Evolutionary conservation across 441 rosid species (phyloP), one percentile per base, ranked within the genome.

Genomic region (Euphorbia corollata): DNA sequence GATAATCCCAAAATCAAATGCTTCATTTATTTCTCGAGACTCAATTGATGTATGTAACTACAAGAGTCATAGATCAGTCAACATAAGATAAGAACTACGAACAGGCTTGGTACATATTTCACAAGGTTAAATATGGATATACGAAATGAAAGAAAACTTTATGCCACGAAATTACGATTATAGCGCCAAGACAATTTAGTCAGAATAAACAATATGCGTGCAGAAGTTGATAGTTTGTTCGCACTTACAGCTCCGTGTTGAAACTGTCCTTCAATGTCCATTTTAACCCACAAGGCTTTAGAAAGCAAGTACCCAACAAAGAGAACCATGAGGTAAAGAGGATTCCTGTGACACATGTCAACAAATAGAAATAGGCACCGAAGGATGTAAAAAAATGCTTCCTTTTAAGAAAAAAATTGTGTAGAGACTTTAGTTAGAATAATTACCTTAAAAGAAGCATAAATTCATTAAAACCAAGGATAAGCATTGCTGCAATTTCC

Each of bases 201-300:
- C 15, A 47, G 18, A 3, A 13, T 47, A 34, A 34, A 34, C 6
- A 34, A 34, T 34, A 6, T 34, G n/a, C n/a, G n/a, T n/a, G n/a
- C 53, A 8, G 23, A 67, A 27, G 43, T 1, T 1, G n/a, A 41
- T 32, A 9, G 4, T 56, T 64, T 23, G 56, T 34, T 5, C 63
- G 43, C 55, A 84, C 96, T 90, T 77, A 90, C 98, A 63, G 90
- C 71, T 75, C 98, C 98, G 41, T 86, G 81, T 71, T 68, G 89
- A 78, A 92, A 90, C 39, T 88, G 85, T 66, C 81, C 80, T 0
- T 85, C 54, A 16, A 90, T 47, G 65, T 92, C 91, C 82, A 90
- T 75, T 75, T 92, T 93, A 64, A 90, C 88, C 97, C 93, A 90
- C 41, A 92, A 73, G 64, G 98, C 97, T 80, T 85, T 92, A 9